A percentile compares a stretch with the other conserved stretches of the same genome.
These are phyloP conservation scores for Serendipita sp. DNA, from an alignment of 768 basidiomycete species.

Conservation along the genomic window DNA sequence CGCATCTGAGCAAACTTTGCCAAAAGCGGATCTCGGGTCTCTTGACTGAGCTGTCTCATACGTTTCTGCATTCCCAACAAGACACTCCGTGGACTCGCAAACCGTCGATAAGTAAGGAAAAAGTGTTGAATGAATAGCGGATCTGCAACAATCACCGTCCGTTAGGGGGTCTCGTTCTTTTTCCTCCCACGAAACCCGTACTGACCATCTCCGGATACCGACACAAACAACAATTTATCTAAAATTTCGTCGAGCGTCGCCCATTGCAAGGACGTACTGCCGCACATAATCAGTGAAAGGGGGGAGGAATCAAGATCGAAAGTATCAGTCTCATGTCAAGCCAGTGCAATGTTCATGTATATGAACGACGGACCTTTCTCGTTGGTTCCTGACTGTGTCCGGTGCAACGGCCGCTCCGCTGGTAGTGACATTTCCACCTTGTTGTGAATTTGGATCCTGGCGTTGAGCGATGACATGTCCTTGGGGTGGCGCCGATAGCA, in stretches of 20 bases:
- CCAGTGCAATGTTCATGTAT: neutral
- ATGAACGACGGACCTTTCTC: neutral
- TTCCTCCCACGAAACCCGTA: neutral
- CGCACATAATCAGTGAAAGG: conserved; percentile 17
- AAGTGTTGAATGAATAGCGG: conserved; percentile 65
- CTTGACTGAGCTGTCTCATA: conserved; percentile 58
- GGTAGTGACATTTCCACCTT: neutral
- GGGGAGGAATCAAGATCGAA: neutral
- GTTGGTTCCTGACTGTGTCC: neutral
- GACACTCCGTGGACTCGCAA: conserved; percentile 61
- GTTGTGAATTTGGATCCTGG: neutral
- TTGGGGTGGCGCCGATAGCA: too few species aligned
- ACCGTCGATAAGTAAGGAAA: conserved; percentile 68
- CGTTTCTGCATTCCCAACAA: conserved; percentile 80
- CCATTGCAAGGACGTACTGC: conserved; percentile 47
- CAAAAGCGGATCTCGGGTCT: conserved; percentile 66
- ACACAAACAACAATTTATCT: conserved; percentile 67
- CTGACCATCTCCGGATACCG: conserved; percentile 71
- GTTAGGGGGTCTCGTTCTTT: too few species aligned
- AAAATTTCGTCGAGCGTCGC: conserved; percentile 63
- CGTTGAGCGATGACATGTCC: too few species aligned
- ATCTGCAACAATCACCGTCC: conserved; percentile 27
- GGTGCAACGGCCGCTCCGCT: neutral
- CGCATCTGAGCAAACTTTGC: conserved; percentile 81
- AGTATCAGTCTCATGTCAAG: neutral